A percentile compares a stretch with the other conserved stretches of the same genome.
phyloP scores from a whole-genome alignment of 1,284 basidiomycete species.

The Sporisorium scitamineum region DNA sequence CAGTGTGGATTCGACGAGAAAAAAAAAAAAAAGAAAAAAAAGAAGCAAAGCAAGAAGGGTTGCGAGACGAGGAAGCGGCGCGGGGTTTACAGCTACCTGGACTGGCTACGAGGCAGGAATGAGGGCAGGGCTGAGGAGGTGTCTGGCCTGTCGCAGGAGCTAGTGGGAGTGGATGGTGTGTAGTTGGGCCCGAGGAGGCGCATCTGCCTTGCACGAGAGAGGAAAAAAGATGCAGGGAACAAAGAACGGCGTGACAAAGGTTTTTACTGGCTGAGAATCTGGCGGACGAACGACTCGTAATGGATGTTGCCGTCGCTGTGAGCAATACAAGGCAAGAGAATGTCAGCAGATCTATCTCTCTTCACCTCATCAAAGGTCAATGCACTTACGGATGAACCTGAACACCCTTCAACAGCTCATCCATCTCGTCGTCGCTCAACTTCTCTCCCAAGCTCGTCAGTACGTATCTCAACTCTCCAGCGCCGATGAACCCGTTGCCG shows the following conservation, averaged over 20 bases:
- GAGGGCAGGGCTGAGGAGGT: too few relatives aligned
- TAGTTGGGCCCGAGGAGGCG: background rate
- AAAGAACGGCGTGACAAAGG: background rate
- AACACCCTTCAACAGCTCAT: constrained; percentile 94
- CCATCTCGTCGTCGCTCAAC: constrained; percentile 96
- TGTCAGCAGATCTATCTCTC: background rate
- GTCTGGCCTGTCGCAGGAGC: too few relatives aligned
- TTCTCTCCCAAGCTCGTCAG: constrained; percentile 96
- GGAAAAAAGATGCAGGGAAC: background rate
- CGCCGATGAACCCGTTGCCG: constrained; percentile 94
- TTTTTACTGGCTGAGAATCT: constrained; percentile 75
- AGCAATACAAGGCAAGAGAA: background rate
- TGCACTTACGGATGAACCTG: constrained; percentile 83
- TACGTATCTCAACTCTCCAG: constrained; percentile 90
- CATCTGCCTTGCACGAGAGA: background rate
- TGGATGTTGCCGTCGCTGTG: constrained; percentile 93
- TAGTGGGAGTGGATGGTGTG: background rate
- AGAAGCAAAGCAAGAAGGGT: too few relatives aligned
- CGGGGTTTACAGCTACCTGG: too few relatives aligned
- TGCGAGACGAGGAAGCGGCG: background rate
- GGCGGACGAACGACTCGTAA: constrained; percentile 94
- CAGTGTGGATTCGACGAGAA: background rate
- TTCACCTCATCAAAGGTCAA: background rate
- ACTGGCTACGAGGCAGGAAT: too few relatives aligned
- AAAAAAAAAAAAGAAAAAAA: too few relatives aligned